These are phyloP conservation scores for Lyophyllum shimeji DNA, from an alignment of 768 basidiomycete genomes.

Conservation along the genomic window DNA sequence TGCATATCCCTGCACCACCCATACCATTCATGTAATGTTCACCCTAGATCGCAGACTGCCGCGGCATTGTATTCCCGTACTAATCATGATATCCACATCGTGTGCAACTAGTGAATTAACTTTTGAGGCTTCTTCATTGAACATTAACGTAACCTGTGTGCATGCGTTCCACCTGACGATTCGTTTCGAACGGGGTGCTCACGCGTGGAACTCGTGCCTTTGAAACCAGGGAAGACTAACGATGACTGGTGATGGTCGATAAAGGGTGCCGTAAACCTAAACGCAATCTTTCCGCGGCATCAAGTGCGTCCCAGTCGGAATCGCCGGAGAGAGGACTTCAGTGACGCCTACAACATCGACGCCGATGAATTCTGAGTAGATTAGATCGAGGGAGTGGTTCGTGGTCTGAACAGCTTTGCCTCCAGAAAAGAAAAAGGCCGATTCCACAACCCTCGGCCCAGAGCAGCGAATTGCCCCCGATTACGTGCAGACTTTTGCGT, in stretches of 20 bases:
- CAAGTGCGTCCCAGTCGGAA: background rate
- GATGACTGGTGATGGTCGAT: too few species aligned
- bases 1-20: background rate
- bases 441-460: too few species aligned
- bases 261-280: background rate
- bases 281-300: background rate
- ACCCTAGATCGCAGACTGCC: background rate
- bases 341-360: too few species aligned
- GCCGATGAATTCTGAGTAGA: background rate
- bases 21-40: background rate
- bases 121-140: too few species aligned
- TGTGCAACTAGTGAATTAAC: background rate
- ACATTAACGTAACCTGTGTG: too few species aligned
- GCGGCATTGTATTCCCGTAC: slow-evolving; percentile 1
- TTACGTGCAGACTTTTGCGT: too few species aligned
- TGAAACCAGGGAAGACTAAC: background rate
- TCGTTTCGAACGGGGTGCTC: background rate
- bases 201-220: background rate
- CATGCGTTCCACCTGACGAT: background rate
- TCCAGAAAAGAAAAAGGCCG: too few species aligned
- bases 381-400: background rate
- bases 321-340: background rate
- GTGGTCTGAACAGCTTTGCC: too few species aligned
- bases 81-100: slow-evolving; percentile 1
- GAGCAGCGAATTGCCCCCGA: too few species aligned